These are phyloP conservation scores for Balamuthia mandrillaris DNA, from an alignment of 208 protist genomes.

Conservation along the genomic window DNA sequence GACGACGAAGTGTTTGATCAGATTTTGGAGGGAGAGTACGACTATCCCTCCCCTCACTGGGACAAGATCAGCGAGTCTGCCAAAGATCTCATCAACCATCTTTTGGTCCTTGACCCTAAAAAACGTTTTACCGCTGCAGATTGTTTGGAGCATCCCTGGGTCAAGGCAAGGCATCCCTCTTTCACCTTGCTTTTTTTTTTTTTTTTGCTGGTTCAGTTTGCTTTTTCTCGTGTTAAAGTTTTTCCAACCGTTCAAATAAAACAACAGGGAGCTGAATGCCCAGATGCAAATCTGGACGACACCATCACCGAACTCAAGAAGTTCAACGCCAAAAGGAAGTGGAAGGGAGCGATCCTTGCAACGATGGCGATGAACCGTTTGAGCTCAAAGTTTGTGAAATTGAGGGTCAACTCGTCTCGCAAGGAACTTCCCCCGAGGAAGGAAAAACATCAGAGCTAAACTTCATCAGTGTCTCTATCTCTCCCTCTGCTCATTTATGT, in stretches of 20 bases:
- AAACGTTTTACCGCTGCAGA: constrained; percentile 57
- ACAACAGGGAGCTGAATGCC: background rate
- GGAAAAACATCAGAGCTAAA: no score
- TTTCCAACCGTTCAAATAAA: no score
- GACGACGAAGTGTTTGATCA: constrained; percentile 58
- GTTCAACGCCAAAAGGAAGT: constrained; percentile 44
- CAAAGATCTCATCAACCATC: constrained; percentile 59
- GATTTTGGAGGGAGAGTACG: constrained; percentile 53
- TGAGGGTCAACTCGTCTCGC: background rate
- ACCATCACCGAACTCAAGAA: constrained; percentile 31
- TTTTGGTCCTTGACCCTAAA: constrained; percentile 56
- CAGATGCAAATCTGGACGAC: background rate
- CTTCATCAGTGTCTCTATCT: no score
- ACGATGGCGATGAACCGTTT: constrained; percentile 17
- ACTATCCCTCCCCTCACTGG: constrained; percentile 47
- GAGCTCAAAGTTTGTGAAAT: background rate
- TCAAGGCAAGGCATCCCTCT: background rate
- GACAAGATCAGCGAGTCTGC: background rate
- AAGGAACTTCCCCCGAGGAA: constrained; percentile 6
- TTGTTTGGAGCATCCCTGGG: constrained; percentile 67
- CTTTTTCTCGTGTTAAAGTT: no score
- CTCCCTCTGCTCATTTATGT: no score
- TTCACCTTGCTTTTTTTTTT: background rate
- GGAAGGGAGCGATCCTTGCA: constrained; percentile 24
- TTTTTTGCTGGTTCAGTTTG: background rate